These are phyloP conservation scores for Geotrichum cucujoidarum DNA, from an alignment of 1,139 yeast species.

Conservation along the genomic window DNA sequence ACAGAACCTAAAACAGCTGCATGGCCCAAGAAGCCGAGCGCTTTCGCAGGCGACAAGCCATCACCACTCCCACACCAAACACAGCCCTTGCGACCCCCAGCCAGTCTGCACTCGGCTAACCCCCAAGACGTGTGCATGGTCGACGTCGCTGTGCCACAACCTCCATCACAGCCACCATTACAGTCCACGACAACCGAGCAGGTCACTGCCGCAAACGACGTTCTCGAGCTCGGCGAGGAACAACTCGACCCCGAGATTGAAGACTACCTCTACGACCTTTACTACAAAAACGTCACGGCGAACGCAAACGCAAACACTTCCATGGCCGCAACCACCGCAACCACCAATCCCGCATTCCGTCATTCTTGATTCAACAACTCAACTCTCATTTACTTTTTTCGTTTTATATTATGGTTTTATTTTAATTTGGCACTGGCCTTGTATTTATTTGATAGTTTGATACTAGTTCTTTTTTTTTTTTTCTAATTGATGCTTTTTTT, in stretches of 20 bases:
- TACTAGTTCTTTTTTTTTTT: no score
- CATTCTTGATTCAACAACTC: background rate
- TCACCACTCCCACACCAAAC: background rate
- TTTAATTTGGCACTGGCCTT: no score
- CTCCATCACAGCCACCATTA: background rate
- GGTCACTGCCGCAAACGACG: background rate
- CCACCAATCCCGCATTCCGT: background rate
- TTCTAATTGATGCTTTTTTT: no score
- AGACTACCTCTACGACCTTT: constrained; percentile 15
- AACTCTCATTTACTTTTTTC: background rate
- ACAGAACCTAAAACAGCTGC: background rate
- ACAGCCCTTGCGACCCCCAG: background rate
- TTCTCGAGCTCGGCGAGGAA: background rate
- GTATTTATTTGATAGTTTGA: no score
- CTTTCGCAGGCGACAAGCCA: background rate
- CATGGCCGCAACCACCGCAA: constrained; percentile 1
- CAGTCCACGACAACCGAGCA: no score
- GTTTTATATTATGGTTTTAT: no score
- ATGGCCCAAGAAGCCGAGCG: background rate
- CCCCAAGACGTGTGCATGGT: background rate
- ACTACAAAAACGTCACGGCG: no score
- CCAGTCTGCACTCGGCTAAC: background rate
- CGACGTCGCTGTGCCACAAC: background rate
- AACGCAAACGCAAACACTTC: constrained; percentile 6
- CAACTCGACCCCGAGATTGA: constrained; percentile 17